Evolutionary conservation across 371 early-diverging fungal species (phyloP), one percentile per base, ranked within the genome.

Genomic region (Apophysomyces ossiformis): DNA sequence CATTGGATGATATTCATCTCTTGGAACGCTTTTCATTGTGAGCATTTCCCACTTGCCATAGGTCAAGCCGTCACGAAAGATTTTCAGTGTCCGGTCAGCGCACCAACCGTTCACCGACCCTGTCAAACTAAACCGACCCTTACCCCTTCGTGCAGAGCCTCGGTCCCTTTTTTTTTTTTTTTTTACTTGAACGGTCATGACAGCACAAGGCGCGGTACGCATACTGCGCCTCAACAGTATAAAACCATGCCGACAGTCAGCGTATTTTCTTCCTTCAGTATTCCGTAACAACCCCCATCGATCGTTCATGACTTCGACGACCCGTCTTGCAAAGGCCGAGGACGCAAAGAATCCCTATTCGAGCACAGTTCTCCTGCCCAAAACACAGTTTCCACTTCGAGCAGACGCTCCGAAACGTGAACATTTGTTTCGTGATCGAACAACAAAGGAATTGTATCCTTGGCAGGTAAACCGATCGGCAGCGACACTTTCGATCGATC

Each of bases 341-440:
- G 54, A 50, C 21, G 32, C 32, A 26, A 72, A 71, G 47, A 82
- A 79, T 47, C 75, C 76, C 18, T 91, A 86, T 56, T 76, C 78
- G 15, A 72, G 88, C 7, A 94, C 94, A 0, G 69, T 94, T 13
- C 75, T 85, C 21, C 79, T 94, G 39, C 93, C 93, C 12, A 85
- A 88, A 57, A 93, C 93, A 2, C 71, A 68, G 0, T 94, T 93
- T 60, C 90, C 92, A 15, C 74, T 93, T 38, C 84, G 91, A 15
- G 89, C 93, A 7, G 85, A 92, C 63, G 89, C 90, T 21, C 85
- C 76, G 5, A 76, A 82, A 21, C 72, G 90, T 11, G 91, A 93
- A 44, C 79, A 82, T 43, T 72, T 78, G 21, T 88, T 87, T 70
- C 81, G 86, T 26, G 78, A 87, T 63, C 81, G 91, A 26, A 89